Percentiles rank a stretch among this genome's conserved stretches.
Evolutionary conservation across 1,139 yeast species (phyloP).

Genomic region (Kodamaea fungicola): DNA sequence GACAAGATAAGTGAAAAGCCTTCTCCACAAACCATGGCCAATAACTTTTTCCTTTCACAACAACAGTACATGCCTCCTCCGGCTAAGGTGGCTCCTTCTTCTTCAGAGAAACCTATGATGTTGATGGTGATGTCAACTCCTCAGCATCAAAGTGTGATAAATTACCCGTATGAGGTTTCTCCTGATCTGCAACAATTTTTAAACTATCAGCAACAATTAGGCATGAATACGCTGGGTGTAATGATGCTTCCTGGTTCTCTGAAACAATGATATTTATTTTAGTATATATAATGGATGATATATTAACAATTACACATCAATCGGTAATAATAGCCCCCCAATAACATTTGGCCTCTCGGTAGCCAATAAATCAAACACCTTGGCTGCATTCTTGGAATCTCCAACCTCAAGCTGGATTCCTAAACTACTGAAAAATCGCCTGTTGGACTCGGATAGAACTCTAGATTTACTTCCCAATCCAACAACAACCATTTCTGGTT

Average conservation of each 20-base stretch:
- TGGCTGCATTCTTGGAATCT: slow-evolving; percentile 64
- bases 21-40: slow-evolving; percentile 26
- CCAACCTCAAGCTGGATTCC: slow-evolving; percentile 72
- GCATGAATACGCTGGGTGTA: slow-evolving; percentile 4
- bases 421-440: slow-evolving; percentile 44
- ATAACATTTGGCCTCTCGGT: slow-evolving; percentile 75
- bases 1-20: slow-evolving; percentile 41
- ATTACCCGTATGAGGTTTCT: slow-evolving; percentile 12
- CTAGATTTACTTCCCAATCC: slow-evolving; percentile 69
- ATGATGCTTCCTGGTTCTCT: slow-evolving; percentile 6
- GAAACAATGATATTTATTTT: too few species aligned
- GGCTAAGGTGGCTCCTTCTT: slow-evolving; percentile 5
- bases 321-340: slow-evolving; percentile 70
- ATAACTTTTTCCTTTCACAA: slow-evolving; percentile 12
- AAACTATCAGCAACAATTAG: slow-evolving; percentile 3
- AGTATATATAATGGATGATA: too few species aligned
- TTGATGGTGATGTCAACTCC: slow-evolving; percentile 49
- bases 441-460: slow-evolving; percentile 54
- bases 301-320: slow-evolving; percentile 43
- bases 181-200: slow-evolving; percentile 6
- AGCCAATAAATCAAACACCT: slow-evolving; percentile 69
- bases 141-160: slow-evolving; percentile 25
- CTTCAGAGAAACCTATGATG: slow-evolving; percentile 14
- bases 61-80: slow-evolving; percentile 32
- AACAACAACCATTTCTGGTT: slow-evolving; percentile 70